Evolutionary conservation across 2,329 filamentous ascomycete species (phyloP), one percentile per base, ranked within the genome.

Genomic region (Ilyonectria sp.): DNA sequence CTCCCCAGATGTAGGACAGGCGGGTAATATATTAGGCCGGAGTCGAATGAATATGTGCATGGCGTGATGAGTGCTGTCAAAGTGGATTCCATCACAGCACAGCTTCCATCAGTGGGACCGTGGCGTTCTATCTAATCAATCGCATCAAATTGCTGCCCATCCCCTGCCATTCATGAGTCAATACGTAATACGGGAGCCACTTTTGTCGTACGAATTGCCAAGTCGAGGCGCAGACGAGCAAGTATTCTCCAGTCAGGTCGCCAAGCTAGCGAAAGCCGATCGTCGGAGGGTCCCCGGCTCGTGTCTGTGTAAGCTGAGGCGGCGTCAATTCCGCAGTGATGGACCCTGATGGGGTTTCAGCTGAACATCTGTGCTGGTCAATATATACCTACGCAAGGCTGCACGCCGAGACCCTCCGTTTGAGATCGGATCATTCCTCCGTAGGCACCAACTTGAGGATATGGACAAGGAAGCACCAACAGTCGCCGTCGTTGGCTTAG

Each of bases 401-500:
- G 21, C 46, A 6, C 13, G 6, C 33, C 13, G 17, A 11, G 17
- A 17, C 8, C 26, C 29, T 31, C 10, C 3, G 15, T 31, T 33
- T 19, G 47, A 26, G 47, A 9, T 52, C 46, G 11, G 17, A 1
- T 50, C 33, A 17, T 13, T 8, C 23, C 15, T 52, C 4, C n/a
- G 40, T 46, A 21, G 21, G n/a, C 17, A 23, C 21, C 43, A 40
- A 49, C 17, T 5, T 19, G 33, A n/a, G 11, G 15, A 63, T 6
- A 67, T 74, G 72, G 60, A 63, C 43, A 46, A 56, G 15, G 60
- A 71, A 33, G 40, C 65, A 23, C 53, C 54, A 59, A 74, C 52
- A 4, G 71, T 79, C n/a, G 78, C 77, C 35, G 70, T 80, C 17
- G 65, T 79, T 58, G 77, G 77, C 11, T 63, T 79, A 6, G 77